These are phyloP conservation scores for Globisporangium okanoganense DNA, from an alignment of 352 stramenopile species.

Conservation along the genomic window DNA sequence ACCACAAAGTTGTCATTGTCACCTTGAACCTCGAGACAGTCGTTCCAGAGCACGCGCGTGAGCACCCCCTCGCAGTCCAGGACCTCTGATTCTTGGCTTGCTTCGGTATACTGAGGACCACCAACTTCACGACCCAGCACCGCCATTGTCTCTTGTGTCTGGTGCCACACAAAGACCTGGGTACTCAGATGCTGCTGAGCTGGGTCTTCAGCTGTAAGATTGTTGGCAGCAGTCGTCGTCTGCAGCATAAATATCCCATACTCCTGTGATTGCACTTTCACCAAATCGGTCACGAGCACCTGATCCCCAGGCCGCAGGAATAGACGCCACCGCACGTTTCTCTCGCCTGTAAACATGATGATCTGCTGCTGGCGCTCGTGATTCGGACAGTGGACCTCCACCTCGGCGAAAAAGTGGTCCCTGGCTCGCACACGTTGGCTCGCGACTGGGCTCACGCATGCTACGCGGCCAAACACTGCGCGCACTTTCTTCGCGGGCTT, in stretches of 20 bases:
- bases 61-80: constrained; percentile 31
- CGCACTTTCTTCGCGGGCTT: constrained; percentile 39
- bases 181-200: constrained; percentile 9
- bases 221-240: constrained; percentile 15
- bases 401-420: constrained; percentile 66
- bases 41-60: constrained; percentile 31
- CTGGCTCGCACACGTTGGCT: constrained; percentile 28
- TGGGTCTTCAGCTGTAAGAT: background rate
- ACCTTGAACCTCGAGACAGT: constrained; percentile 34
- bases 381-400: constrained; percentile 24
- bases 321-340: constrained; percentile 33
- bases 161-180: constrained; percentile 27
- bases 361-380: constrained; percentile 18
- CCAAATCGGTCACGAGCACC: constrained; percentile 53
- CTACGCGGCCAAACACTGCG: constrained; percentile 42
- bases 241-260: constrained; percentile 63
- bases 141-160: background rate
- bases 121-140: background rate
- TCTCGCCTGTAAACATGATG: constrained; percentile 43
- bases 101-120: background rate
- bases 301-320: constrained; percentile 41
- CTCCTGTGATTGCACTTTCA: constrained; percentile 62
- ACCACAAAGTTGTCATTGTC: constrained; percentile 20
- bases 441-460: constrained; percentile 52
- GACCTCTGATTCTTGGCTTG: too few species aligned